phyloP scores from a whole-genome alignment of 768 basidiomycete genomes.

The Gyrodon lividus region DNA sequence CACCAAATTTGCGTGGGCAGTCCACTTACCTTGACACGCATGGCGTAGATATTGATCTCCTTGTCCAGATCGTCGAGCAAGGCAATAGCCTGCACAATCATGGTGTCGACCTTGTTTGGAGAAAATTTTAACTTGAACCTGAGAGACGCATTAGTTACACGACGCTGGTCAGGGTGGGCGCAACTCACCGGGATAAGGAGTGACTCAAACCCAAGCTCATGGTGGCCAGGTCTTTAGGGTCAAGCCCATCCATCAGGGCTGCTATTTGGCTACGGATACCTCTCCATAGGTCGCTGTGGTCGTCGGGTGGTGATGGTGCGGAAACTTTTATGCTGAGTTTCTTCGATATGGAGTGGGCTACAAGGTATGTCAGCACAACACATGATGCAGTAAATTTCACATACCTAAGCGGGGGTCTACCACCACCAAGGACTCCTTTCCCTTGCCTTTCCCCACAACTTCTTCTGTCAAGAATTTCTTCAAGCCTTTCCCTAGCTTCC shows the following conservation, averaged over 20 bases:
- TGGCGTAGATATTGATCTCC: slow-evolving; percentile 98
- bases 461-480: slow-evolving; percentile 91
- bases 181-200: slow-evolving; percentile 82
- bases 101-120: slow-evolving; percentile 98
- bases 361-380: slow-evolving; percentile 7
- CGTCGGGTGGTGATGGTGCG: slow-evolving; percentile 51
- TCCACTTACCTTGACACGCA: slow-evolving; percentile 88
- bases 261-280: slow-evolving; percentile 91
- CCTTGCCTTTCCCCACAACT: slow-evolving; percentile 86
- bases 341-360: slow-evolving; percentile 87
- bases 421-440: slow-evolving; percentile 81
- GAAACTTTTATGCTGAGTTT: slow-evolving; percentile 89
- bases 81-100: slow-evolving; percentile 99
- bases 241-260: slow-evolving; percentile 83
- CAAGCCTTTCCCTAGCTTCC: slow-evolving; percentile 89
- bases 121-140: slow-evolving; percentile 99
- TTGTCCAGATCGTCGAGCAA: slow-evolving; percentile 98
- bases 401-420: slow-evolving; percentile 88
- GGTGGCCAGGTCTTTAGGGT: slow-evolving; percentile 91
- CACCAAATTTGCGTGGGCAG: not conserved
- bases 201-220: slow-evolving; percentile 98
- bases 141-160: slow-evolving; percentile 8
- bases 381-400: slow-evolving; percentile 28
- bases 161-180: not conserved
- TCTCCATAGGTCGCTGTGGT: slow-evolving; percentile 83